phyloP scores from a whole-genome alignment of 345 rosid species.

The Orychophragmus violaceus region DNA sequence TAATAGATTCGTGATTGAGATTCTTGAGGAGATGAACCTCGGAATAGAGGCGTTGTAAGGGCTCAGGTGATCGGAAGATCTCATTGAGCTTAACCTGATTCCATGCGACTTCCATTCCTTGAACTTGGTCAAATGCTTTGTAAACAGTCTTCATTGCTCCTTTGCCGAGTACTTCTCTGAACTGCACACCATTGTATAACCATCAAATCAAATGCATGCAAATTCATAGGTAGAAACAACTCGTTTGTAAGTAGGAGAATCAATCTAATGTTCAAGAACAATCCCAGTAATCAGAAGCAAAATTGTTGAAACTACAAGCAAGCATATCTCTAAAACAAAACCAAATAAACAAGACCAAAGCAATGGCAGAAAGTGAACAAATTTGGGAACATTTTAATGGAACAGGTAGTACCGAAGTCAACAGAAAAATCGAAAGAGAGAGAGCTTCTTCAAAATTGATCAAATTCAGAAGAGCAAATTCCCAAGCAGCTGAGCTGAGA shows the following conservation, averaged over 20 bases:
- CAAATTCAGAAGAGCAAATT: neutral
- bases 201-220: neutral
- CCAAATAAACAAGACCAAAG: neutral
- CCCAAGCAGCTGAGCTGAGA: too few species aligned
- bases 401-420: neutral
- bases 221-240: neutral
- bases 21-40: too few species aligned
- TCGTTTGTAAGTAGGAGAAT: neutral
- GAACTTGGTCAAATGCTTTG: conserved; percentile 77
- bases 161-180: conserved; percentile 70
- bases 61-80: conserved; percentile 67
- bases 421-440: neutral
- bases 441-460: neutral
- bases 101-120: too few species aligned
- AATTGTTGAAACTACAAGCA: neutral
- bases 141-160: conserved; percentile 97
- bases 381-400: neutral
- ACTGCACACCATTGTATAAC: conserved; percentile 33
- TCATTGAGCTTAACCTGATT: conserved; percentile 75
- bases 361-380: neutral
- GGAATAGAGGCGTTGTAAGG: too few species aligned
- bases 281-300: neutral
- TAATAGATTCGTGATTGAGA: too few species aligned
- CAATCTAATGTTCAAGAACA: neutral
- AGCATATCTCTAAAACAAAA: neutral